Evolutionary conservation across 495 filamentous ascomycete genomes (phyloP).

Genomic region (Cercophora scortea): DNA sequence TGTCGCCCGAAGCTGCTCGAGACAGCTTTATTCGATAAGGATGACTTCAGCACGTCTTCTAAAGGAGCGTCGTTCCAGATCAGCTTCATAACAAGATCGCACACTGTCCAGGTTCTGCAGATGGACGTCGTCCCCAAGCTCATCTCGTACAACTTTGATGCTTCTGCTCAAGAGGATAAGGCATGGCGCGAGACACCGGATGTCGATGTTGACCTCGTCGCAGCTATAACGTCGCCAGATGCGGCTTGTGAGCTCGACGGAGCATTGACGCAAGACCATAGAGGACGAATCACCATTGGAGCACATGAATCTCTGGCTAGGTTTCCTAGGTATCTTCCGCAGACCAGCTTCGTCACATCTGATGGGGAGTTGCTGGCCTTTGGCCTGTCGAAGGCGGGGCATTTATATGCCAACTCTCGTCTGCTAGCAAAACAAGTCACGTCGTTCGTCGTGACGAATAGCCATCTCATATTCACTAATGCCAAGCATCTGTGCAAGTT

Average conservation of each 20-base stretch:
- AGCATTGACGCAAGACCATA: constrained; percentile 27
- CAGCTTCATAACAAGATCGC: constrained; percentile 10
- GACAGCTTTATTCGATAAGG: constrained; percentile 12
- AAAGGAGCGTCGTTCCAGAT: constrained; percentile 19
- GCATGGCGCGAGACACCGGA: constrained; percentile 6
- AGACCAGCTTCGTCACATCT: constrained; percentile 38
- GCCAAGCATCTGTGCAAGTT: constrained; percentile 89
- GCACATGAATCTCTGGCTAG: not conserved
- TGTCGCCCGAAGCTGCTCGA: constrained; percentile 20
- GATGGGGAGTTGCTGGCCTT: constrained; percentile 41
- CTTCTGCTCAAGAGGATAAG: not conserved
- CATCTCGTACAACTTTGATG: constrained; percentile 10
- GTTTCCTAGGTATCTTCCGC: constrained; percentile 43
- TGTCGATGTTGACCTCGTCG: constrained; percentile 4
- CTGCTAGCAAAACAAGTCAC: constrained; percentile 78
- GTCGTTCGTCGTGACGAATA: constrained; percentile 74
- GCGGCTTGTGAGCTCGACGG: constrained; percentile 3
- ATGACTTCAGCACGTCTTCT: not conserved
- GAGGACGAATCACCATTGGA: constrained; percentile 9
- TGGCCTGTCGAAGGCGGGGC: constrained; percentile 63
- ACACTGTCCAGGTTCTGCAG: constrained; percentile 15
- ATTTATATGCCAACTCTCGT: constrained; percentile 68
- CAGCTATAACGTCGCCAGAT: constrained; percentile 10
- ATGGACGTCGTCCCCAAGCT: constrained; percentile 10
- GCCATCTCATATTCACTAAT: constrained; percentile 85